Percentiles rank a stretch among this genome's conserved stretches.
Conservation (phyloP, 306 rosid species). For the Clitoria ternatea region DNA sequence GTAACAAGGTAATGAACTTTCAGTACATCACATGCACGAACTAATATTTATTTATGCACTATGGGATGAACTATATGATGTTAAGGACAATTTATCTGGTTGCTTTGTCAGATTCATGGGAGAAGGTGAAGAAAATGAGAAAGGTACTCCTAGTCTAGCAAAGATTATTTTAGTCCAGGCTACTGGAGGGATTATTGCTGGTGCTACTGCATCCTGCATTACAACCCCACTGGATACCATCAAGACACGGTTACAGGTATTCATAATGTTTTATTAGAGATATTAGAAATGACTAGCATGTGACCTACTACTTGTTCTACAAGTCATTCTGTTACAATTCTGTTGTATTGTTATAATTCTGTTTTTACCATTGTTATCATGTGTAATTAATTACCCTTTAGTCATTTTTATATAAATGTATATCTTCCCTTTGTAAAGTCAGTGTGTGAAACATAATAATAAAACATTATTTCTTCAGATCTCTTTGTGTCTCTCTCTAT, state of each 20-base stretch:
- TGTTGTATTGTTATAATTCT: too few species aligned
- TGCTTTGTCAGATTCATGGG: constrained; percentile 46
- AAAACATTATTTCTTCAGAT: too few species aligned
- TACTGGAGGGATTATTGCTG: constrained; percentile 77
- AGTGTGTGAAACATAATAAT: too few species aligned
- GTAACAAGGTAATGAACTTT: constrained; percentile 6
- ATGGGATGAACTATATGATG: background rate
- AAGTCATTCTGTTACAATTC: too few species aligned
- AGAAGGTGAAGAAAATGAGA: constrained; percentile 26
- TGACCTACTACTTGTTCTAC: too few species aligned
- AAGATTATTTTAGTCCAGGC: constrained; percentile 76
- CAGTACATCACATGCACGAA: background rate
- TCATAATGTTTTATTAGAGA: too few species aligned
- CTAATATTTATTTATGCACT: background rate
- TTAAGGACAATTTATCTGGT: background rate
- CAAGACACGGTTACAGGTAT: constrained; percentile 93
- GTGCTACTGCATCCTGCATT: constrained; percentile 81
- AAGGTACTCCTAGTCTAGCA: constrained; percentile 40
- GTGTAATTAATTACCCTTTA: too few species aligned
- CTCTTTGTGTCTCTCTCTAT: too few species aligned
- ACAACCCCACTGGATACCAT: constrained; percentile 93
- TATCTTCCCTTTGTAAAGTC: too few species aligned
- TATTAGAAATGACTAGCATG: too few species aligned
- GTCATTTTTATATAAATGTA: too few species aligned
- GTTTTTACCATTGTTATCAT: too few species aligned